Evolutionary conservation across 192 early-diverging fungal species (phyloP), one percentile per base, ranked within the genome.

Genomic region (Coemansia sp.): DNA sequence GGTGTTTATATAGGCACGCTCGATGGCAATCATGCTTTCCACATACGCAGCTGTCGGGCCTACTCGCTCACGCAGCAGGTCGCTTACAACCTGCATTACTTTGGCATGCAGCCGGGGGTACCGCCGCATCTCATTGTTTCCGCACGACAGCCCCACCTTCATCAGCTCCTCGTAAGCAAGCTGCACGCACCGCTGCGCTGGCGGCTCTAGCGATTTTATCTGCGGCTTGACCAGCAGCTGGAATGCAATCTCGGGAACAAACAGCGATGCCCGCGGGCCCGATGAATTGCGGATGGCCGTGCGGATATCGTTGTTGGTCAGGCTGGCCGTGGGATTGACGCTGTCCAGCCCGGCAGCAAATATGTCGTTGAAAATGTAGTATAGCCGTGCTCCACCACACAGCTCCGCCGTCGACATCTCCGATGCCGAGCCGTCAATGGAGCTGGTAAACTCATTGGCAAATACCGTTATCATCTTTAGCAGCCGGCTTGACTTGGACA

Each of bases 211-310:
- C 26, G 84, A 59, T 53, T 83, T 84, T 53, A 91, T 89, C 63
- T 90, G 88, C 37, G 90, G 90, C 57, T 86, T 88, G 51, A 91
- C 90, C 30, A 91, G 53, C 21, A 91, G 78, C 63, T 91, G 87
- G 78, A 91, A 91, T 8, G 90, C 90, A 62, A 90, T 82, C 61
- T 91, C 90, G 10, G 90, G 90, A 11, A 91, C 88, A 81, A 91
- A 91, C 13, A 91, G 79, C 16, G 87, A 88, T 9, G 88, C 83
- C 9, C 88, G 77, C 5, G 90, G 87, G 8, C 90, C 90, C 0
- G 83, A 88, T 2, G 90, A 90, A 70, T 91, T 91, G 51, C 90
- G 87, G 50, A 91, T 91, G 28, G 90, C 90, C 2, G 82, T 86
- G 50, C 87, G 84, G 60, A 91, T 91, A 43, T 91, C 88, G 57